Conservation (phyloP, 768 basidiomycete genomes). For the Auriscalpium microsporum region DNA sequence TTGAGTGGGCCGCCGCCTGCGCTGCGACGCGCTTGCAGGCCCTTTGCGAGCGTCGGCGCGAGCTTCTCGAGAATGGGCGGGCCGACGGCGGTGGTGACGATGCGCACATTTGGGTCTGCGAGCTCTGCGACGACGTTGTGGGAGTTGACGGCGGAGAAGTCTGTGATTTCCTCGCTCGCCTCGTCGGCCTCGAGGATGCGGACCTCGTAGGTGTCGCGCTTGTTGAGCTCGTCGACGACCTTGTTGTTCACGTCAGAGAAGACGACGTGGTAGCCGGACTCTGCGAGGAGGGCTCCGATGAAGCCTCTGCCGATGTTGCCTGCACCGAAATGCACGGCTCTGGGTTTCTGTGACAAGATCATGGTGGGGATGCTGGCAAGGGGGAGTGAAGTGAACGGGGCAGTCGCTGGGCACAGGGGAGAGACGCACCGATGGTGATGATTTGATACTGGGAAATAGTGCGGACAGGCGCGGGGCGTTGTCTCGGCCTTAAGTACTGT, state of each 20-base stretch:
- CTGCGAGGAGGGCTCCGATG: conserved; percentile 29
- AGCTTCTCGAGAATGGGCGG: conserved; percentile 26
- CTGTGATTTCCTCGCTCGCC: conserved; percentile 9
- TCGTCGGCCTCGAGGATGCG: conserved; percentile 25
- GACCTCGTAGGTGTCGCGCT: conserved; percentile 22
- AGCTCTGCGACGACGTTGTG: conserved; percentile 13
- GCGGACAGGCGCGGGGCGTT: too few relatives aligned
- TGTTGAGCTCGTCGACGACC: conserved; percentile 26
- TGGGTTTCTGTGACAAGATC: conserved; percentile 7
- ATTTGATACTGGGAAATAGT: too few relatives aligned
- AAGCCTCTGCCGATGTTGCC: conserved; percentile 33
- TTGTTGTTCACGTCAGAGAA: conserved; percentile 28
- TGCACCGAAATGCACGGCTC: conserved; percentile 31
- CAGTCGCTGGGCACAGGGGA: too few relatives aligned
- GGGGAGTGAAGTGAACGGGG: too few relatives aligned
- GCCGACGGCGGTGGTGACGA: conserved; percentile 33
- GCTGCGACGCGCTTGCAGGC: conserved; percentile 22
- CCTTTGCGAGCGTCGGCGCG: conserved; percentile 26
- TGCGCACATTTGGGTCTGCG: conserved; percentile 16
- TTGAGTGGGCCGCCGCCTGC: conserved; percentile 20
- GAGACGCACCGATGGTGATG: too few relatives aligned
- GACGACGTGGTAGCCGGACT: conserved; percentile 30
- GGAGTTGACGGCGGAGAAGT: conserved; percentile 18
- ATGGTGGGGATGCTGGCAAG: neutral
- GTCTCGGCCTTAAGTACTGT: too few relatives aligned